Evolutionary conservation across 1,139 yeast genomes (phyloP).

Genomic region (Protomyces pachydermus): DNA sequence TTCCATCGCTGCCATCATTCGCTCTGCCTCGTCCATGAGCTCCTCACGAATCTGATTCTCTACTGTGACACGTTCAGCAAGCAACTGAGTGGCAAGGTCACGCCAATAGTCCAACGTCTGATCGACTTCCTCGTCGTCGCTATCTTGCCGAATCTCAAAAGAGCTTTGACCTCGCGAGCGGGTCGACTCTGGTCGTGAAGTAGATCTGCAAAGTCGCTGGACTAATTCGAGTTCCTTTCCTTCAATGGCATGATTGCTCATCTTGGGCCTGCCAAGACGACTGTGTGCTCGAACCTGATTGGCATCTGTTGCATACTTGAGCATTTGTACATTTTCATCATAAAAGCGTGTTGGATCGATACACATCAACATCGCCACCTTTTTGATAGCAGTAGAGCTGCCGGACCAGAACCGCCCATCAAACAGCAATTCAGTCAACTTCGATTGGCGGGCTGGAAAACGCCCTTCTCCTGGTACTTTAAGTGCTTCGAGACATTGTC

Average conservation of each 20-base stretch:
- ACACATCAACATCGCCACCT: conserved; percentile 47
- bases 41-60: background rate
- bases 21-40: background rate
- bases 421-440: conserved; percentile 47
- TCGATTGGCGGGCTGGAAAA: conserved; percentile 43
- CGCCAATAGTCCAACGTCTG: background rate
- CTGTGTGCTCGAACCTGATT: background rate
- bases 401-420: background rate
- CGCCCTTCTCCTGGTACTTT: conserved; percentile 33
- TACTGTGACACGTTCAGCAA: background rate
- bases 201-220: background rate
- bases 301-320: conserved; percentile 44
- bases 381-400: conserved; percentile 41
- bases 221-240: background rate
- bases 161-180: background rate
- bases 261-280: background rate
- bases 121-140: background rate
- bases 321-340: conserved; percentile 51
- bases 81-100: background rate
- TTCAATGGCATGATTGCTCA: background rate
- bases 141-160: background rate
- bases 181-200: background rate
- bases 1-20: background rate
- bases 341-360: conserved; percentile 61
- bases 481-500: conserved; percentile 44